Evolutionary conservation across 495 filamentous ascomycete genomes (phyloP), one percentile per base, ranked within the genome.

Genomic region (Aspergillus mulundensis): DNA sequence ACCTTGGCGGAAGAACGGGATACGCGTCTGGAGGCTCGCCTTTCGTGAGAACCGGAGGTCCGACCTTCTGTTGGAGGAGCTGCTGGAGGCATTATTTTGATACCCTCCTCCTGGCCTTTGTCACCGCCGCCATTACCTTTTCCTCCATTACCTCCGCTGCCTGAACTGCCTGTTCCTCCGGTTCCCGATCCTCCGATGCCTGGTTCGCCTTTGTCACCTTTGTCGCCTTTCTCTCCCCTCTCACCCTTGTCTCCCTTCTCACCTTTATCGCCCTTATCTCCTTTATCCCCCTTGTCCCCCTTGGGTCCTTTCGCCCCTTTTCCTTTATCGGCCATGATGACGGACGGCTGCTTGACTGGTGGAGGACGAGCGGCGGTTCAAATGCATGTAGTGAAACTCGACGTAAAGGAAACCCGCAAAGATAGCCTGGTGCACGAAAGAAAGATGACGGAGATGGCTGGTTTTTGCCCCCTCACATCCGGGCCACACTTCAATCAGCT

Each of bases 1-100:
- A 73, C 70, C 24, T 70, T 68, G 50, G 69, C 51, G 21, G 73
- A 76, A 3, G 67, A 67, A 12, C 73, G 68, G 14, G 75, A 76
- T 48, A 76, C 67, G 28, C 72, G 75, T 54, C 68, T 58, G 0
- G 65, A 63, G 15, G 46, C 53, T 14, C 55, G 59, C 40, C 61
- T 39, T 2, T 50, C 47, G 16, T 32, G 30, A 23, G 47, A 46
- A 34, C 20, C 44, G 15, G 60, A 62, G 18, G 56, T 36, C 30
- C 60, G 60, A 45, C 56, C 46, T 32, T 34, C 21, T 20, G 41
- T 36, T 39, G 32, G 32, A 36, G 32, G 20, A 21, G 41, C 20
- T 44, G 32, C 8, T 11, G 32, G 32, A 14, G 32, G 32, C 11
- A 36, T 15, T 7, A 36, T 36, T 15, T 36, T 36, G 5, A 36